phyloP scores from a whole-genome alignment of 495 filamentous ascomycete genomes.

The Chaetomium cochliodes region DNA sequence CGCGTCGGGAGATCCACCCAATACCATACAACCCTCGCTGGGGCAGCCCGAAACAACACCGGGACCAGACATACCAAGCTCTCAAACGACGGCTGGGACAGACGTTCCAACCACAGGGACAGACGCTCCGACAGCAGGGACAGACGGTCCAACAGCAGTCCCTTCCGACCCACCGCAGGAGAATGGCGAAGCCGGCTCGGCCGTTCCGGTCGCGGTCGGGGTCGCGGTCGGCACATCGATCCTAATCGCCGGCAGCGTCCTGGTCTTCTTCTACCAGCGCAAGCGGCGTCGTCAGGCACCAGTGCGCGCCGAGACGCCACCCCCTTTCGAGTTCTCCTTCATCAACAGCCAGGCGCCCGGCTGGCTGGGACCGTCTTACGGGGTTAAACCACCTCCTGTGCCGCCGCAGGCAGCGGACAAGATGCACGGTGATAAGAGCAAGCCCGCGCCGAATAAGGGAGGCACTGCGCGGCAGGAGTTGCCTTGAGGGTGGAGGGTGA shows the following conservation, averaged over 20 bases:
- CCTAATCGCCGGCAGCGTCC: conserved; percentile 19
- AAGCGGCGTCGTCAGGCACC: conserved; percentile 24
- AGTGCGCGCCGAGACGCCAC: conserved; percentile 26
- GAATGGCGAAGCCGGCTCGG: neutral
- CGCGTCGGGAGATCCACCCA: neutral
- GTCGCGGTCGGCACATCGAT: conserved; percentile 24
- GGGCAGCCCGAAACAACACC: neutral
- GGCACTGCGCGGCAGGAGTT: conserved; percentile 1
- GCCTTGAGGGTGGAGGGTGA: neutral
- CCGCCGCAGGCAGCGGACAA: neutral
- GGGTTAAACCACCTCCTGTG: neutral
- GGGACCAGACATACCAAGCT: neutral
- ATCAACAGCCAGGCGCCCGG: conserved; percentile 4
- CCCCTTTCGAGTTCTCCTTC: conserved; percentile 21
- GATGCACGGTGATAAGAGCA: neutral
- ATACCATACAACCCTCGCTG: neutral
- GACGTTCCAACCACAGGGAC: too few species aligned
- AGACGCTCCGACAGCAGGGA: too few species aligned
- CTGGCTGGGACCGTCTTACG: neutral
- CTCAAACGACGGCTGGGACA: neutral
- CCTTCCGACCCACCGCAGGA: neutral
- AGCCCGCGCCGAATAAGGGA: neutral
- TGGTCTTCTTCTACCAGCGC: conserved; percentile 30
- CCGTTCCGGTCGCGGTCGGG: conserved; percentile 28
- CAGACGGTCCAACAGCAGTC: too few species aligned